Base-by-base conservation (phyloP, 2,329 filamentous ascomycete genomes). In the Ophiosphaerella narmari region DNA sequence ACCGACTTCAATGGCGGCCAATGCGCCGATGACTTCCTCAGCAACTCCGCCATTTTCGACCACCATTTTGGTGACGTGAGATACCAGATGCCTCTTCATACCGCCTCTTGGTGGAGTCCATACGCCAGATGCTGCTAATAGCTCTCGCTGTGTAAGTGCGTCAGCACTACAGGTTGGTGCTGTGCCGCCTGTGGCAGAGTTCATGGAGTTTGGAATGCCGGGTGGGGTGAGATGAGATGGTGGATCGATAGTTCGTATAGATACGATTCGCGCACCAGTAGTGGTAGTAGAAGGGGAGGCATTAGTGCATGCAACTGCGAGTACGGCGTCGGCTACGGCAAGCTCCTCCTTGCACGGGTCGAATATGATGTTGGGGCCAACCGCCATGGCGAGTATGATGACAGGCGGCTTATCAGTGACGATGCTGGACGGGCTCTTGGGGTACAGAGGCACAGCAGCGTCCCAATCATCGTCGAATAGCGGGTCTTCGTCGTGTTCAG, bases 401-500 rank as follows among this genome's bases (percentile, higher is more conserved):
- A 99, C 84, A 0, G 94, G 91, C 4, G 94, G 94, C 41, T 87
- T 83, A 29, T 79, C 55, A 36, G 53, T 43, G 26, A 46, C 52
- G 31, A 62, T 65, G 12, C 74, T 69, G 12, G 43, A 49, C 4
- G 43, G 41, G 32, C 40, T 41, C 51, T 80, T 81, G 1, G 86
- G 82, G 76, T 95, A 99, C 26, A 99, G 78, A 49, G 86, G 86
- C 14, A 85, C 81, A 1, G 91, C 86, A 13, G 88, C 89, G 57
- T 89, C 90, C 94, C 94, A 99, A 77, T 99, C 94, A 75, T 99
- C 94, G 77, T 97, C 89, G 75, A 99, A 99, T 70, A 97, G 86
- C 11, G 94, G 94, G 64, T 99, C 94, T 77, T 99, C 94, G 75
- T 97, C 93, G 50, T 85, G 84, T 73, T 96, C 89, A 1, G 92